Percentiles rank a stretch among this genome's conserved stretches.
Conservation (phyloP, 306 rosid genomes). For the Hylodesmum podocarpum region DNA sequence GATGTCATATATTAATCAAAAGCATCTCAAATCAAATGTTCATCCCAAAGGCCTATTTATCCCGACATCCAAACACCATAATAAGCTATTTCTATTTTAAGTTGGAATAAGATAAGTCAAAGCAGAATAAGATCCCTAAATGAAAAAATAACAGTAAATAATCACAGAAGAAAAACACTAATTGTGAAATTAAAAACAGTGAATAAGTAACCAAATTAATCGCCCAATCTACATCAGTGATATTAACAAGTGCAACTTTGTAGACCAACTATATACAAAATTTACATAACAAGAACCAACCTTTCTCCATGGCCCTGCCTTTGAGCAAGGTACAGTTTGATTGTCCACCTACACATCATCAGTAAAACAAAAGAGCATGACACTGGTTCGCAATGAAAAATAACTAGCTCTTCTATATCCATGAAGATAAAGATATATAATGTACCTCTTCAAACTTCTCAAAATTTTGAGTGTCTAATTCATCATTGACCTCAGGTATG, state of each 20-base stretch:
- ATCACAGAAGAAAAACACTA: neutral
- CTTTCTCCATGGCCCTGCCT: constrained; percentile 99
- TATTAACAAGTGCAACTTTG: neutral
- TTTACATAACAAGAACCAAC: constrained; percentile 51
- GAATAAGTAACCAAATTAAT: neutral
- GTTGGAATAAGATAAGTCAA: neutral
- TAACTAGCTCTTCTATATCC: constrained; percentile 19
- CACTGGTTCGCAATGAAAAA: constrained; percentile 26
- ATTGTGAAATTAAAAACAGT: neutral
- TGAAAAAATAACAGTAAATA: neutral
- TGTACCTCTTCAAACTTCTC: constrained; percentile 86
- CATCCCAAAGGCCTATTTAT: neutral
- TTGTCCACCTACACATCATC: constrained; percentile 59
- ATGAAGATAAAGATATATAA: constrained; percentile 11
- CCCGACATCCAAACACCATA: neutral
- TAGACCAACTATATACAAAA: constrained; percentile 7
- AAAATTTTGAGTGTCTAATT: constrained; percentile 86
- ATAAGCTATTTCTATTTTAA: neutral
- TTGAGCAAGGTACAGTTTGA: constrained; percentile 71
- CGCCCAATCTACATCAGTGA: neutral
- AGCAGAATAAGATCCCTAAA: neutral
- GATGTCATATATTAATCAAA: neutral
- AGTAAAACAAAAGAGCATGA: constrained; percentile 24
- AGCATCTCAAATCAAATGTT: neutral
- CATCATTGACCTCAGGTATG: constrained; percentile 82